A percentile compares a stretch with the other conserved stretches of the same genome.
Conservation (phyloP, 805 yeast genomes). For the Clavispora asparagi region DNA sequence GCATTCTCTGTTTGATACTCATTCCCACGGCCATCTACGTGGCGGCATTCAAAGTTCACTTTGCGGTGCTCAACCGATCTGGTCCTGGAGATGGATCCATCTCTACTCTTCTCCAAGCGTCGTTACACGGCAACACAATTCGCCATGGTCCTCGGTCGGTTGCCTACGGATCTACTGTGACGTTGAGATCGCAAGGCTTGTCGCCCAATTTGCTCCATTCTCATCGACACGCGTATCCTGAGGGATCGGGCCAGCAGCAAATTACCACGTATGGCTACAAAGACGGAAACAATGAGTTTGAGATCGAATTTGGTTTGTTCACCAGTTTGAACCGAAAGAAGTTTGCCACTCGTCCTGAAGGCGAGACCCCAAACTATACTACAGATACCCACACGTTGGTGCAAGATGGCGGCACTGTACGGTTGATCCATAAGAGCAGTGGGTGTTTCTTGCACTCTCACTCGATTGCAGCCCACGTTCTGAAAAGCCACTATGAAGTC, state of each 20-base stretch:
- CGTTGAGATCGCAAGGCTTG: slow-evolving; percentile 66
- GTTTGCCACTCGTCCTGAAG: slow-evolving; percentile 26
- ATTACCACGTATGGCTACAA: slow-evolving; percentile 88
- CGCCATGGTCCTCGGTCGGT: slow-evolving; percentile 63
- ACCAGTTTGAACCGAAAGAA: slow-evolving; percentile 22
- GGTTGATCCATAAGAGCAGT: slow-evolving; percentile 67
- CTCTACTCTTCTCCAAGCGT: slow-evolving; percentile 85
- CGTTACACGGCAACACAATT: slow-evolving; percentile 64
- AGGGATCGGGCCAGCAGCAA: slow-evolving; percentile 92
- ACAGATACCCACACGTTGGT: slow-evolving; percentile 26
- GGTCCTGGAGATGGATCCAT: slow-evolving; percentile 95
- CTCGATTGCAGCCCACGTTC: slow-evolving; percentile 66
- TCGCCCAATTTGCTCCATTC: slow-evolving; percentile 81
- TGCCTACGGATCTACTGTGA: slow-evolving; percentile 56
- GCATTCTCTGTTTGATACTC: slow-evolving; percentile 61
- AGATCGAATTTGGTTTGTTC: slow-evolving; percentile 36
- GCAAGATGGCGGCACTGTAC: slow-evolving; percentile 58
- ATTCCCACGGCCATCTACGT: slow-evolving; percentile 70
- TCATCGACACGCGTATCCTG: slow-evolving; percentile 80
- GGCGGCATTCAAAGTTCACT: slow-evolving; percentile 76
- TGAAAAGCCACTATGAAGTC: slow-evolving; percentile 69
- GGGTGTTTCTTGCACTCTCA: slow-evolving; percentile 83
- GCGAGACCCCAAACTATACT: slow-evolving; percentile 16
- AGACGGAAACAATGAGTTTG: slow-evolving; percentile 30
- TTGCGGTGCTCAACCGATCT: slow-evolving; percentile 63